Evolutionary conservation across 345 rosid genomes (phyloP).

Genomic region (Salix dunnii): DNA sequence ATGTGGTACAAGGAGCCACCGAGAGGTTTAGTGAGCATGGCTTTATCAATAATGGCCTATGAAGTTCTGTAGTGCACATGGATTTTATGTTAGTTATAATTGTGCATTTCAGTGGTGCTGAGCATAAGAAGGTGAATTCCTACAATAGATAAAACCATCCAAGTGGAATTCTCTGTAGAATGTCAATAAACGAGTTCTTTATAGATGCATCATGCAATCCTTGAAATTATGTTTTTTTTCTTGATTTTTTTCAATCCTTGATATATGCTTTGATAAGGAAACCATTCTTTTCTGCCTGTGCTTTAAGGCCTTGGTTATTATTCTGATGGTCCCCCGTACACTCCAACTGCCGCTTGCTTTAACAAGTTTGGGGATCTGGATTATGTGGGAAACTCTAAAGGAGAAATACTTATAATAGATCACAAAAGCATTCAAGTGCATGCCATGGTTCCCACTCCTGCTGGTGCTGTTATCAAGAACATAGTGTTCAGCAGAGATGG

Average conservation of each 20-base stretch:
- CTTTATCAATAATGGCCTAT: no score
- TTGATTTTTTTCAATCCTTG: neutral
- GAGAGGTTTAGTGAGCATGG: no score
- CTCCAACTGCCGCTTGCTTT: constrained; percentile 93
- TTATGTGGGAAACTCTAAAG: constrained; percentile 90
- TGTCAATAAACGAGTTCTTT: neutral
- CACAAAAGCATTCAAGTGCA: constrained; percentile 54
- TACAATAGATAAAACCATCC: neutral
- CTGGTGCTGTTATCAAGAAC: constrained; percentile 76
- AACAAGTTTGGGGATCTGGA: constrained; percentile 90
- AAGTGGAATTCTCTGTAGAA: neutral
- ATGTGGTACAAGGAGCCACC: no score
- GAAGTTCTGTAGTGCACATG: no score
- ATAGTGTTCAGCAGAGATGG: constrained; percentile 86
- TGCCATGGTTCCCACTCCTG: constrained; percentile 64
- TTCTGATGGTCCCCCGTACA: constrained; percentile 61
- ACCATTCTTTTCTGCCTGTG: neutral
- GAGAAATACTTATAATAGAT: constrained; percentile 87
- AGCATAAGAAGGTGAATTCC: no score
- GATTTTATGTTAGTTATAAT: no score
- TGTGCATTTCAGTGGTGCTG: no score
- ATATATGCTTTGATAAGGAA: constrained; percentile 2
- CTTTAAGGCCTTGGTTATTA: neutral
- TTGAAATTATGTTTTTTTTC: neutral
- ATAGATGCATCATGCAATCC: neutral